A percentile compares a stretch with the other conserved stretches of the same genome.
phyloP scores from a whole-genome alignment of 257 asterid genomes.

The Salvia splendens region DNA sequence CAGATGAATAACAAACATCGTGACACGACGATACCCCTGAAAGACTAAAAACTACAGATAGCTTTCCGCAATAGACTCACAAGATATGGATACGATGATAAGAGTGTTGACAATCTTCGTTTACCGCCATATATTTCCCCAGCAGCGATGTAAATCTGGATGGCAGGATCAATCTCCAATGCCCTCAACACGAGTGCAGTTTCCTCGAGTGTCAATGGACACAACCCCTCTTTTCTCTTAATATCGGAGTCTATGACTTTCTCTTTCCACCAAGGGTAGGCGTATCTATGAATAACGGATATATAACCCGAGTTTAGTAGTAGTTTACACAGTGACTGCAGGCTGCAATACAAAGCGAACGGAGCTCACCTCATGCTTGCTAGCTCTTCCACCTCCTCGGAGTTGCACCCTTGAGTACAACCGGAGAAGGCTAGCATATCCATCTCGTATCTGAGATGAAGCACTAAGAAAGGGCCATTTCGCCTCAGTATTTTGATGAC shows the following conservation, averaged over 20 bases:
- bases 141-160: conserved; percentile 93
- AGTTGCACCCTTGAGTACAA: conserved; percentile 88
- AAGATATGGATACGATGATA: conserved; percentile 76
- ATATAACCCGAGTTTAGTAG: conserved; percentile 25
- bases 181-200: conserved; percentile 84
- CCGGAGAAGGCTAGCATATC: conserved; percentile 99
- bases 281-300: conserved; percentile 54
- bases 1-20: conserved; percentile 7
- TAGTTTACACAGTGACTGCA: background rate
- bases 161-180: conserved; percentile 62
- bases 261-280: conserved; percentile 99
- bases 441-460: conserved; percentile 97
- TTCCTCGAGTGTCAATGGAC: conserved; percentile 98
- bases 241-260: conserved; percentile 79
- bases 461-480: conserved; percentile 89
- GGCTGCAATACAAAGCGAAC: background rate
- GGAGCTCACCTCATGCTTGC: conserved; percentile 80
- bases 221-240: conserved; percentile 90
- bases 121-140: conserved; percentile 97
- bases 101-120: conserved; percentile 68
- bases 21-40: background rate
- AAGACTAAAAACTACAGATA: background rate
- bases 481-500: conserved; percentile 70
- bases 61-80: conserved; percentile 41
- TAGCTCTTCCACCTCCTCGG: conserved; percentile 81